Percentiles rank a stretch among this genome's conserved stretches.
Evolutionary conservation across 2,329 filamentous ascomycete genomes (phyloP).

Genomic region (Aspergillus melleus): DNA sequence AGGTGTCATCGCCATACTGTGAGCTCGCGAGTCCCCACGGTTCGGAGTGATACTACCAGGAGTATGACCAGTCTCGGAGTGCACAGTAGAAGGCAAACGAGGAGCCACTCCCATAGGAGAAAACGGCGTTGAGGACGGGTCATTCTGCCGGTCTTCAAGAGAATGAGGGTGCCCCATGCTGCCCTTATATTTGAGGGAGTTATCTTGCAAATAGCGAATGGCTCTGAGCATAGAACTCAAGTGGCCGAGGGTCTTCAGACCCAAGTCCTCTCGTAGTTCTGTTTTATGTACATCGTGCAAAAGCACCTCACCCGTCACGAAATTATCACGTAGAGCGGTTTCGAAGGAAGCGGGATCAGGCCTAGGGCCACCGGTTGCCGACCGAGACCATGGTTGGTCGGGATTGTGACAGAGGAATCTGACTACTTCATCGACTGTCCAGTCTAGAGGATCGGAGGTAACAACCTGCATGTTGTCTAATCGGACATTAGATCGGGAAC

Average conservation of each 20-base stretch:
- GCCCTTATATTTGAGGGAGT: conserved; percentile 52
- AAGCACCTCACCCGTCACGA: conserved; percentile 65
- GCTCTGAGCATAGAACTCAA: conserved; percentile 59
- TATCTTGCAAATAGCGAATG: conserved; percentile 56
- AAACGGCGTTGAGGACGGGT: conserved; percentile 1
- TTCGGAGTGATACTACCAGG: neutral
- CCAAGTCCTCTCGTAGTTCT: conserved; percentile 56
- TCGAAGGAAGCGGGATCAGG: conserved; percentile 58
- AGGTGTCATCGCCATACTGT: neutral
- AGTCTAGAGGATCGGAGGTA: conserved; percentile 68
- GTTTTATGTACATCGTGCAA: conserved; percentile 56
- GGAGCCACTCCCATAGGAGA: neutral
- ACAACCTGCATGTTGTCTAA: conserved; percentile 25
- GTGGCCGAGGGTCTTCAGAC: conserved; percentile 59
- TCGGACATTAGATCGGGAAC: neutral
- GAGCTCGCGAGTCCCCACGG: neutral
- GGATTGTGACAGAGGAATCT: conserved; percentile 61
- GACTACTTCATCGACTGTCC: conserved; percentile 69
- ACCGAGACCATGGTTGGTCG: conserved; percentile 44
- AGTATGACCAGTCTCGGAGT: neutral
- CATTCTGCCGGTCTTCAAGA: conserved; percentile 7
- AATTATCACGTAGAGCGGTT: conserved; percentile 57
- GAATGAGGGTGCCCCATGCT: neutral
- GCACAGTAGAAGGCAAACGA: neutral
- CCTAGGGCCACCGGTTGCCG: conserved; percentile 36